Percentiles rank a stretch among this genome's conserved stretches.
phyloP scores from a whole-genome alignment of 176 grass and related monocot species.

The Carex kokanica region DNA sequence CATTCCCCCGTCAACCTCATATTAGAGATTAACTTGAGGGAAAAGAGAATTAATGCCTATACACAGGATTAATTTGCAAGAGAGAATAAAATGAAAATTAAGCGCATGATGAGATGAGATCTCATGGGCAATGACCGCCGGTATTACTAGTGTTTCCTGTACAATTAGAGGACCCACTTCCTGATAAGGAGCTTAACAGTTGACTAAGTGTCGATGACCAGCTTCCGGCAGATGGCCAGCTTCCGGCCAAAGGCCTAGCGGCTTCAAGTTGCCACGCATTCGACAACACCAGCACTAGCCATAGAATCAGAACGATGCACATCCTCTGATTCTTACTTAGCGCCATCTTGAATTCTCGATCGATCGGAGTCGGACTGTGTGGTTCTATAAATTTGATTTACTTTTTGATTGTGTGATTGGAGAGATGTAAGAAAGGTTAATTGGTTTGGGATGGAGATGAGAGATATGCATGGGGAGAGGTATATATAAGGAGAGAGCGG shows the following conservation, averaged over 20 bases:
- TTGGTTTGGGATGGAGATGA: background rate
- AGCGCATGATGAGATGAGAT: background rate
- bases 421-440: background rate
- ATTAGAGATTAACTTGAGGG: background rate
- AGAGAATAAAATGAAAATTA: background rate
- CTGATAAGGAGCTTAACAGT: constrained; percentile 1
- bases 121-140: background rate
- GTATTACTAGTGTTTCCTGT: background rate
- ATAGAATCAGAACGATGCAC: background rate
- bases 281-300: background rate
- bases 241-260: background rate
- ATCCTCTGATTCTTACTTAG: background rate
- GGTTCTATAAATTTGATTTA: background rate
- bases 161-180: background rate
- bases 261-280: constrained; percentile 1
- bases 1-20: background rate
- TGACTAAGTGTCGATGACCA: background rate
- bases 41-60: background rate
- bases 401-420: background rate
- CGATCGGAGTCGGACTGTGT: background rate
- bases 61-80: background rate
- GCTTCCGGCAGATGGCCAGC: too few species aligned
- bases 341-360: background rate
- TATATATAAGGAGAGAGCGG: background rate
- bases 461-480: background rate